Percentiles rank a stretch among this genome's conserved stretches.
Evolutionary conservation across 768 basidiomycete species (phyloP).

Genomic region (Dentipellis sp.): DNA sequence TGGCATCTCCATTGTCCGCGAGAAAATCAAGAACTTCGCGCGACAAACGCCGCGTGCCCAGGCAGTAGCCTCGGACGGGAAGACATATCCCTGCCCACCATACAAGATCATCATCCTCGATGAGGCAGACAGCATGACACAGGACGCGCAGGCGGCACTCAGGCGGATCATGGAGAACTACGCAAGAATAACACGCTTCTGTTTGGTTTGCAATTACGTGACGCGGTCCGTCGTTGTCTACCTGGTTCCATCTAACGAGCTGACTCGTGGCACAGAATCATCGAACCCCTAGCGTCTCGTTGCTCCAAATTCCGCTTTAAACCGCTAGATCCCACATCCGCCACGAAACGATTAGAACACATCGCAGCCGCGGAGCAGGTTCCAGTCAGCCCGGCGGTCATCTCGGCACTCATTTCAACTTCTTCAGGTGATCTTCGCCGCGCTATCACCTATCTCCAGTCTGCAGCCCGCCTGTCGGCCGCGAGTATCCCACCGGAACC

Average conservation of each 20-base stretch:
- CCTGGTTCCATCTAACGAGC: not conserved
- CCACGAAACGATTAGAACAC: conserved; percentile 62
- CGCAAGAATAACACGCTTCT: conserved; percentile 93
- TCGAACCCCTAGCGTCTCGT: conserved; percentile 96
- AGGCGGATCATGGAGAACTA: conserved; percentile 99
- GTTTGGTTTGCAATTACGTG: conserved; percentile 98
- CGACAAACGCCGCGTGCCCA: conserved; percentile 85
- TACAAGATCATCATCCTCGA: conserved; percentile 99
- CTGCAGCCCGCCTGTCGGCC: conserved; percentile 79
- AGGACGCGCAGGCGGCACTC: conserved; percentile 95
- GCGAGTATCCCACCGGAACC: conserved; percentile 63
- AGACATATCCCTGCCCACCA: conserved; percentile 90
- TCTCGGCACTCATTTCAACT: conserved; percentile 64
- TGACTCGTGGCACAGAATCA: conserved; percentile 55
- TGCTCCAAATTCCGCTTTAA: conserved; percentile 99
- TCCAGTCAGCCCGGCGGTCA: conserved; percentile 43
- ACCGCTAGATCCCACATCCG: conserved; percentile 74
- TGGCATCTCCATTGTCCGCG: conserved; percentile 92
- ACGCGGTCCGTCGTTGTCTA: conserved; percentile 56
- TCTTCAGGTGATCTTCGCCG: conserved; percentile 93
- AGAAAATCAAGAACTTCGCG: conserved; percentile 98
- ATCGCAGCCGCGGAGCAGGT: conserved; percentile 77
- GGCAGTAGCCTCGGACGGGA: conserved; percentile 58
- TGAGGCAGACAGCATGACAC: conserved; percentile 99
- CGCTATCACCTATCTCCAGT: conserved; percentile 96